Conservation (phyloP, 2,329 filamentous ascomycete genomes). For the Neonectria faginata region DNA sequence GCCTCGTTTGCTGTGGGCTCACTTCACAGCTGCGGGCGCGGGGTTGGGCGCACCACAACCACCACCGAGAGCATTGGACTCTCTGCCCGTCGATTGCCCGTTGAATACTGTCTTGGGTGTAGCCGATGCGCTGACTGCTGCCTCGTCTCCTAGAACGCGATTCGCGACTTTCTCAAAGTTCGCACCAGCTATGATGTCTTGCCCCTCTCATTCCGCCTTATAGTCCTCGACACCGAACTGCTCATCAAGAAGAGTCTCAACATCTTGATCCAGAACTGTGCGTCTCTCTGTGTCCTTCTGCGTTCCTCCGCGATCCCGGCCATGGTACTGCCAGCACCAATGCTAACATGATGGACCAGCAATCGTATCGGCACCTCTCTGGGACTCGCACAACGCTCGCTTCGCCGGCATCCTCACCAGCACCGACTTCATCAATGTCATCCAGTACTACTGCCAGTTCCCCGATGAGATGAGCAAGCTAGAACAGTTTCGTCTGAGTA, state of each 20-base stretch:
- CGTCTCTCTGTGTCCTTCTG: slow-evolving; percentile 34
- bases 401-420: slow-evolving; percentile 96
- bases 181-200: slow-evolving; percentile 98
- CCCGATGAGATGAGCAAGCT: slow-evolving; percentile 90
- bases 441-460: slow-evolving; percentile 99
- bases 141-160: slow-evolving; percentile 73
- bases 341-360: slow-evolving; percentile 62
- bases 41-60: slow-evolving; percentile 31
- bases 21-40: slow-evolving; percentile 30
- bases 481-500: slow-evolving; percentile 93
- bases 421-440: slow-evolving; percentile 98
- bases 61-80: slow-evolving; percentile 13
- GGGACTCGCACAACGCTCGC: slow-evolving; percentile 92
- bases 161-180: slow-evolving; percentile 95
- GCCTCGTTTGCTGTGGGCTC: slow-evolving; percentile 22
- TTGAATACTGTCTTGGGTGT: not conserved
- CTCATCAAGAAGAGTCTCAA: slow-evolving; percentile 97
- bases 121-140: slow-evolving; percentile 30
- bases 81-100: not conserved
- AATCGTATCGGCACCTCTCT: slow-evolving; percentile 96
- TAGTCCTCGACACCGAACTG: slow-evolving; percentile 93
- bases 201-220: slow-evolving; percentile 93
- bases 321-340: slow-evolving; percentile 9
- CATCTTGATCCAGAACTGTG: slow-evolving; percentile 96
- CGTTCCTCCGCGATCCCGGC: slow-evolving; percentile 9